These are phyloP conservation scores for Stachybotrys echinatus DNA, from an alignment of 2,329 filamentous ascomycete genomes.

Conservation along the genomic window DNA sequence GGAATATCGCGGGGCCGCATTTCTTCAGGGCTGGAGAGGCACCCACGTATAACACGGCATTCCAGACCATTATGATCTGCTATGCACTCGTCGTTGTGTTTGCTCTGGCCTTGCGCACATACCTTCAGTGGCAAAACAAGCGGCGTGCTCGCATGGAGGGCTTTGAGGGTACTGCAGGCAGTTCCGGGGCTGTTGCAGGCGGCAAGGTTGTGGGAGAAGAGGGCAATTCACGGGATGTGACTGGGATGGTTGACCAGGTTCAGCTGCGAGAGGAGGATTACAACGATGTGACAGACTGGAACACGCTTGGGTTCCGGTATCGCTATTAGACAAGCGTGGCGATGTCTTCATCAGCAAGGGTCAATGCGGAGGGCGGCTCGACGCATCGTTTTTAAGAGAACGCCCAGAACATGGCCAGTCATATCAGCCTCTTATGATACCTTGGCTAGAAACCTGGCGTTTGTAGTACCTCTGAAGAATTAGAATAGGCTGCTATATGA, in stretches of 20 bases:
- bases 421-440: too few relatives aligned
- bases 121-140: slow-evolving; percentile 46
- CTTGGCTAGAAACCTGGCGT: too few relatives aligned
- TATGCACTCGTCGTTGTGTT: slow-evolving; percentile 43
- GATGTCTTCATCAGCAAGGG: too few relatives aligned
- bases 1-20: slow-evolving; percentile 57
- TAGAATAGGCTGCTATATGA: too few relatives aligned
- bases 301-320: background rate
- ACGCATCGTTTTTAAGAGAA: too few relatives aligned
- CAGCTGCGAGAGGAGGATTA: slow-evolving; percentile 3
- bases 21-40: slow-evolving; percentile 52
- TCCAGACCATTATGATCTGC: slow-evolving; percentile 56
- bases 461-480: too few relatives aligned
- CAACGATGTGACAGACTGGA: slow-evolving; percentile 1
- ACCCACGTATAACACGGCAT: slow-evolving; percentile 56
- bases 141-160: slow-evolving; percentile 31
- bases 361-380: too few relatives aligned
- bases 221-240: background rate
- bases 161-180: background rate
- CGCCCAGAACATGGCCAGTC: too few relatives aligned
- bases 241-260: background rate
- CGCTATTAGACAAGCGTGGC: too few relatives aligned
- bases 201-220: slow-evolving; percentile 15
- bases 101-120: slow-evolving; percentile 39
- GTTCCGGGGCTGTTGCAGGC: background rate